Percentiles rank a stretch among this genome's conserved stretches.
phyloP scores from a whole-genome alignment of 2,329 filamentous ascomycete genomes.

The Calonectria fujianensis region DNA sequence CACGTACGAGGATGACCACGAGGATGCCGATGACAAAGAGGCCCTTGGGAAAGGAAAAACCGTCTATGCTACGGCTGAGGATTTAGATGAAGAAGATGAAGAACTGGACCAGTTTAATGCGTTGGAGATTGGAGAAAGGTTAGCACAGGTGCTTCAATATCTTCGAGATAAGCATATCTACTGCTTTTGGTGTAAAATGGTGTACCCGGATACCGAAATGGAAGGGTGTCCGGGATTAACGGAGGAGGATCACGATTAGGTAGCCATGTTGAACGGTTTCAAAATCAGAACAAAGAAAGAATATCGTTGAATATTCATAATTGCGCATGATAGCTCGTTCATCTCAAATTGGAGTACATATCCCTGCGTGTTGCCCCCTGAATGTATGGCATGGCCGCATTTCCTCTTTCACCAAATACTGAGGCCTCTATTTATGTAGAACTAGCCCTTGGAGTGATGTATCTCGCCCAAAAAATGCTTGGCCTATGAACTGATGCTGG shows the following conservation, averaged over 20 bases:
- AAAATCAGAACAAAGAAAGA: not conserved
- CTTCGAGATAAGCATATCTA: slow-evolving; percentile 84
- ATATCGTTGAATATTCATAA: not conserved
- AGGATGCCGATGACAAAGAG: slow-evolving; percentile 82
- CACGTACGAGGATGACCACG: slow-evolving; percentile 80
- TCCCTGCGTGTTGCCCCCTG: not conserved
- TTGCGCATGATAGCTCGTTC: not conserved
- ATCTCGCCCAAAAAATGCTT: not conserved
- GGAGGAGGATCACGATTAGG: slow-evolving; percentile 85
- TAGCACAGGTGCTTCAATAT: slow-evolving; percentile 80
- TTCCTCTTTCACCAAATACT: not conserved
- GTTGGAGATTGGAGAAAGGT: slow-evolving; percentile 78
- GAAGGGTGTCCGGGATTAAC: slow-evolving; percentile 91
- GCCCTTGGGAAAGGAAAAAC: slow-evolving; percentile 78
- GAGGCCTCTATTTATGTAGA: not conserved
- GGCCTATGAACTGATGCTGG: not conserved
- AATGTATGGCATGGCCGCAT: not conserved
- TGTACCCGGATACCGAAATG: slow-evolving; percentile 83
- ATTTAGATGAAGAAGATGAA: slow-evolving; percentile 85
- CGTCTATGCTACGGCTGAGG: slow-evolving; percentile 77
- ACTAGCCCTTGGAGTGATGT: not conserved
- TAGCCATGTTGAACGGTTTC: not conserved
- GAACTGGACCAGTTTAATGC: slow-evolving; percentile 88
- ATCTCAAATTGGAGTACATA: not conserved
- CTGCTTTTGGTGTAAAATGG: slow-evolving; percentile 97